These are phyloP conservation scores for Yarrowia alimentaria DNA, from an alignment of 805 yeast genomes.

Conservation along the genomic window DNA sequence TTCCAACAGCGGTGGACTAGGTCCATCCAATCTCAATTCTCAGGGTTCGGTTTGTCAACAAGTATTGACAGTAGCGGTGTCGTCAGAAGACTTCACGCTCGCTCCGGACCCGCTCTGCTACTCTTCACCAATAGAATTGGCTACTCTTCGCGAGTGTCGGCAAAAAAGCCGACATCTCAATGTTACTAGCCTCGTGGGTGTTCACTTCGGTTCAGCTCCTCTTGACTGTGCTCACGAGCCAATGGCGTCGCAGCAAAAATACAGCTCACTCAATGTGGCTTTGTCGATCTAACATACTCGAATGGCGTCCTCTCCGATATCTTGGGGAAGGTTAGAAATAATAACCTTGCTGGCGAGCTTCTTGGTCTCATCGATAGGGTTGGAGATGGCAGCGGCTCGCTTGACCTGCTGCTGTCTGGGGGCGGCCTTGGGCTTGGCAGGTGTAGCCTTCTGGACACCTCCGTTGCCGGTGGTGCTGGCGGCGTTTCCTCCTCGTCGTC, in stretches of 20 bases:
- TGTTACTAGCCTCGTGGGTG: conserved; percentile 18
- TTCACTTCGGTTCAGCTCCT: conserved; percentile 25
- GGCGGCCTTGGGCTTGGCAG: conserved; percentile 27
- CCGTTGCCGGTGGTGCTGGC: conserved; percentile 30
- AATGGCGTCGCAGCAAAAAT: not conserved
- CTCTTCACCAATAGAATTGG: not conserved
- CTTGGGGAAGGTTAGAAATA: conserved; percentile 61
- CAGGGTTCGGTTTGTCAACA: too few relatives aligned
- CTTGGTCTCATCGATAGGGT: conserved; percentile 41
- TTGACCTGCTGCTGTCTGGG: conserved; percentile 31
- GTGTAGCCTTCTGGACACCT: conserved; percentile 38
- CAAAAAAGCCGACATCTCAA: not conserved
- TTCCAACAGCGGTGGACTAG: not conserved
- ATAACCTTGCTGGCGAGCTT: conserved; percentile 71
- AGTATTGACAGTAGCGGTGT: not conserved
- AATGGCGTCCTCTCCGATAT: conserved; percentile 36
- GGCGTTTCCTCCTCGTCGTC: conserved; percentile 29
- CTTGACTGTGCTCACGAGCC: conserved; percentile 1
- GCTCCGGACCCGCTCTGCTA: not conserved
- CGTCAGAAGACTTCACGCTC: conserved; percentile 2
- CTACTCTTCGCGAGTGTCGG: not conserved
- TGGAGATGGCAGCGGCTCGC: conserved; percentile 33
- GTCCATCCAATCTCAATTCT: not conserved
- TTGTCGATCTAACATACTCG: conserved; percentile 23
- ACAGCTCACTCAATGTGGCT: not conserved